phyloP scores from a whole-genome alignment of 31 red algal genomes.

The Bonnemaisonia californica region DNA sequence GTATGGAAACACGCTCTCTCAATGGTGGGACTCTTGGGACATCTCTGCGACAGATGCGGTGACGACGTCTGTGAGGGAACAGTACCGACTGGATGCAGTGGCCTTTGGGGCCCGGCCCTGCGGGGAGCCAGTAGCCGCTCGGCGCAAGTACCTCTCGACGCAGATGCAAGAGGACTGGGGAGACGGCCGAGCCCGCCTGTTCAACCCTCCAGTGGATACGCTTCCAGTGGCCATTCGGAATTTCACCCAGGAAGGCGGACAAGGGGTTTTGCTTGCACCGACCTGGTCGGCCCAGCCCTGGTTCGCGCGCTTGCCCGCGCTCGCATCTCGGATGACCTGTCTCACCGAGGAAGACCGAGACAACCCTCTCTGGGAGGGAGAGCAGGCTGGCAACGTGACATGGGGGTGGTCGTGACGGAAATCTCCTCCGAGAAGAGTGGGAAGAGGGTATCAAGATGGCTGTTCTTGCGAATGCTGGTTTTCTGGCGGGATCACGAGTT shows the following conservation, averaged over 20 bases:
- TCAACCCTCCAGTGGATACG: background rate
- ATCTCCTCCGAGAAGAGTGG: background rate
- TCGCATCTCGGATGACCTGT: too few species aligned
- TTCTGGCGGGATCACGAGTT: background rate
- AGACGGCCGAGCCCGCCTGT: background rate
- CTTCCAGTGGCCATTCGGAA: too few species aligned
- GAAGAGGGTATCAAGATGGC: background rate
- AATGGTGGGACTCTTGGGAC: constrained; percentile 1
- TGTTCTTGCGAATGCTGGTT: background rate
- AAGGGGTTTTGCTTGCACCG: background rate
- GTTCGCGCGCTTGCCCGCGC: background rate
- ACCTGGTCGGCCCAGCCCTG: background rate
- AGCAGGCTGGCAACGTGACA: too few species aligned
- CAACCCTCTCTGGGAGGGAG: too few species aligned
- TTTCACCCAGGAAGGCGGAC: background rate
- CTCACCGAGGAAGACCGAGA: too few species aligned
- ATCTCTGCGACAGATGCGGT: background rate
- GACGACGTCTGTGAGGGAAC: background rate
- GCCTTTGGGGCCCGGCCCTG: background rate
- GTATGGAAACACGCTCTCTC: background rate
- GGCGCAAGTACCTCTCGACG: background rate
- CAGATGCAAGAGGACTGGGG: background rate
- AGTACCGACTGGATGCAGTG: background rate
- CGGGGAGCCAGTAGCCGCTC: background rate
- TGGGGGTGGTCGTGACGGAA: too few species aligned